phyloP scores from a whole-genome alignment of 1,139 yeast genomes.

The Wickerhamomyces sp. region DNA sequence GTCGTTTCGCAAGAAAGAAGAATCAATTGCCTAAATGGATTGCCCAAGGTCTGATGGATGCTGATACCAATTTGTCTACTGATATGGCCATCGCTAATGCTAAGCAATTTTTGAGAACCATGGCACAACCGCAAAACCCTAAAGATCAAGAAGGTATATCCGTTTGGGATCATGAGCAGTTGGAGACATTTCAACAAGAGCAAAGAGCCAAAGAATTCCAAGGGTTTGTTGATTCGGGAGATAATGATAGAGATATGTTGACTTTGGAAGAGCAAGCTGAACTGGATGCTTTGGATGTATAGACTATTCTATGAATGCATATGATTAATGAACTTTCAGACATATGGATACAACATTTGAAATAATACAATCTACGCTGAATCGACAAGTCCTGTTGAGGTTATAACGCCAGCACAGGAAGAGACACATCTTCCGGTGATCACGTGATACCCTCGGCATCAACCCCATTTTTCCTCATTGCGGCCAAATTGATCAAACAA shows the following conservation, averaged over 20 bases:
- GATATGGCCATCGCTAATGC: conserved; percentile 98
- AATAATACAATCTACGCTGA: too few species aligned
- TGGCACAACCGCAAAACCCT: conserved; percentile 92
- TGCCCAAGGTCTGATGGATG: conserved; percentile 84
- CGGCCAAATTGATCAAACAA: too few species aligned
- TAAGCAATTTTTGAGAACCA: conserved; percentile 81
- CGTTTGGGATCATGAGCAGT: conserved; percentile 81
- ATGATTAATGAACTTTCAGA: too few species aligned
- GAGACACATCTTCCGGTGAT: too few species aligned
- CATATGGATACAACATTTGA: too few species aligned
- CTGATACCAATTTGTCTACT: conserved; percentile 87
- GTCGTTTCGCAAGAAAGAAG: conserved; percentile 83
- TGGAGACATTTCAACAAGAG: conserved; percentile 55
- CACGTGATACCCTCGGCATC: too few species aligned
- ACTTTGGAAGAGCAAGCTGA: conserved; percentile 23
- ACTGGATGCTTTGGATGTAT: too few species aligned
- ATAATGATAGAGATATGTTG: conserved; percentile 24
- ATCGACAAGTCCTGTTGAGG: too few species aligned
- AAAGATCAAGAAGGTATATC: conserved; percentile 93
- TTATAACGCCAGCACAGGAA: too few species aligned
- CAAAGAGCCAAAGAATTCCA: conserved; percentile 26
- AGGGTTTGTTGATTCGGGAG: conserved; percentile 5
- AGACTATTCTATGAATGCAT: too few species aligned
- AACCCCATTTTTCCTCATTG: too few species aligned
- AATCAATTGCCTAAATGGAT: conserved; percentile 96